A percentile compares a stretch with the other conserved stretches of the same genome.
These are phyloP conservation scores for Cenchrus americanus DNA, from an alignment of 176 grass and related monocot genomes.

Conservation along the genomic window DNA sequence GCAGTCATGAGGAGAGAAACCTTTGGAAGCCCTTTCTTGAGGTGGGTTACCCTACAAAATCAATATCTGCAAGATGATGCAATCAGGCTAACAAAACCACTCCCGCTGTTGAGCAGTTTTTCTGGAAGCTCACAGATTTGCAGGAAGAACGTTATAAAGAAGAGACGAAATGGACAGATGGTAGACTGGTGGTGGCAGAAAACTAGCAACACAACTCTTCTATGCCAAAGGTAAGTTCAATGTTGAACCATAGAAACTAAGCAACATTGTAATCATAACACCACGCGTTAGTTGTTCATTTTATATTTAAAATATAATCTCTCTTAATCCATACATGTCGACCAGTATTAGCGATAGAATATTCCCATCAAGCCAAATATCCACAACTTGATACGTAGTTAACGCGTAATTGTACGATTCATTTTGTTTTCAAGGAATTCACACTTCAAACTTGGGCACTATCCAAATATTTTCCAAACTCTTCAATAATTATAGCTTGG, in stretches of 20 bases:
- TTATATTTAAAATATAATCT: neutral
- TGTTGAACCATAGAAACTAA: slow-evolving; percentile 1
- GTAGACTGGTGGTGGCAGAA: neutral
- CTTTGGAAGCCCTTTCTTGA: slow-evolving; percentile 33
- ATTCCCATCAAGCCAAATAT: slow-evolving; percentile 21
- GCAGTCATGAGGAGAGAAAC: neutral
- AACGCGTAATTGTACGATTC: slow-evolving; percentile 21
- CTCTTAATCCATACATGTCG: slow-evolving; percentile 16
- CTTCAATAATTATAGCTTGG: slow-evolving; percentile 1
- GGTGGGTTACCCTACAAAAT: slow-evolving; percentile 38
- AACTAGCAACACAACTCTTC: neutral
- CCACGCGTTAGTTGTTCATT: neutral
- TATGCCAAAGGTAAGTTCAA: neutral
- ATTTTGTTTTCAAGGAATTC: slow-evolving; percentile 24
- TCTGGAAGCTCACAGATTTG: slow-evolving; percentile 32
- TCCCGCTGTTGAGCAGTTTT: slow-evolving; percentile 14
- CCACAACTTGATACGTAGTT: slow-evolving; percentile 18
- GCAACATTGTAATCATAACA: neutral
- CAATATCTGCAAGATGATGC: slow-evolving; percentile 3
- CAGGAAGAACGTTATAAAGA: slow-evolving; percentile 17
- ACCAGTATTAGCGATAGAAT: slow-evolving; percentile 6
- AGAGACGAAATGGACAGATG: neutral
- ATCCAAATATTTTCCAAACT: slow-evolving; percentile 32
- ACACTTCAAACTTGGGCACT: slow-evolving; percentile 13
- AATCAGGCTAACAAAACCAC: slow-evolving; percentile 36